These are phyloP conservation scores for Volvox reticuliferus DNA, from an alignment of 139 green algal species.

Conservation along the genomic window DNA sequence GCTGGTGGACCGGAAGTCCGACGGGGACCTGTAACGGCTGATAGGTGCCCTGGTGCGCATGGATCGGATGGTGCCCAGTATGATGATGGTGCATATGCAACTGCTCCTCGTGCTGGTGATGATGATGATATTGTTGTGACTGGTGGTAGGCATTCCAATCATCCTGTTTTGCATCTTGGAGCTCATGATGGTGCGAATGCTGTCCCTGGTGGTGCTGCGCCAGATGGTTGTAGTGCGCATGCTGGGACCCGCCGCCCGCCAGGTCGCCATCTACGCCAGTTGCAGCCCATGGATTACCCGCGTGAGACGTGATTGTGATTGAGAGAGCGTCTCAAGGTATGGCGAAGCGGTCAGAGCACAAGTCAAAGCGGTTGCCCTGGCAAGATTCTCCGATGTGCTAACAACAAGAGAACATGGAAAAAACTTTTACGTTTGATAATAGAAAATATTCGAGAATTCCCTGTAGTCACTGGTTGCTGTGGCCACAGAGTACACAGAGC, in stretches of 20 bases:
- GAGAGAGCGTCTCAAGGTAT: not conserved
- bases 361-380: not conserved
- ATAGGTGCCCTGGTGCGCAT: not conserved
- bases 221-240: slow-evolving; percentile 3
- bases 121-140: slow-evolving; percentile 14
- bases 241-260: slow-evolving; percentile 9
- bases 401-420: too few relatives aligned
- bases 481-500: too few relatives aligned
- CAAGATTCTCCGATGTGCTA: not conserved
- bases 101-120: slow-evolving; percentile 2
- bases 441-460: too few relatives aligned
- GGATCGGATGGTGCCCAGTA: not conserved
- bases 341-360: not conserved
- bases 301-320: slow-evolving; percentile 22
- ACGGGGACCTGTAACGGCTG: not conserved
- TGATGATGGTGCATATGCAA: not conserved
- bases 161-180: not conserved
- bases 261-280: slow-evolving; percentile 23
- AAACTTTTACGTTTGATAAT: too few relatives aligned
- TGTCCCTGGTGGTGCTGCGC: slow-evolving; percentile 12
- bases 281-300: not conserved
- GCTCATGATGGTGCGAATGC: not conserved
- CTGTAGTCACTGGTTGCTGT: too few relatives aligned
- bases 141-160: slow-evolving; percentile 25
- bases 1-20: slow-evolving; percentile 6